Percentiles rank a stretch among this genome's conserved stretches.
phyloP scores from a whole-genome alignment of 2,329 filamentous ascomycete species.

The Colletotrichum somersetense region DNA sequence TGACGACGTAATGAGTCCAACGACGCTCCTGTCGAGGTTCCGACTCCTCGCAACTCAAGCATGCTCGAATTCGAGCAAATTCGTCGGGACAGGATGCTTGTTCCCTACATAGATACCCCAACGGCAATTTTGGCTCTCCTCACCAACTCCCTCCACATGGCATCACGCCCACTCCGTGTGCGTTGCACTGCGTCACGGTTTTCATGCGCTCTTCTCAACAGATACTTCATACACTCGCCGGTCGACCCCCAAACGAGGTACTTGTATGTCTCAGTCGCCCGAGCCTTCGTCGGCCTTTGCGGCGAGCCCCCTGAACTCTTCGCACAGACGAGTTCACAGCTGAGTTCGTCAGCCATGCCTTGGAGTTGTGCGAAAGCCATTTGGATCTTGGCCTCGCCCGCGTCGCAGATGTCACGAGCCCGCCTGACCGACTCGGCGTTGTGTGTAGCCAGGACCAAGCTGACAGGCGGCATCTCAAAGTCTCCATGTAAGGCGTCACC shows the following conservation, averaged over 20 bases:
- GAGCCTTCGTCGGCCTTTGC: conserved; percentile 14
- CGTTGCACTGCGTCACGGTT: conserved; percentile 78
- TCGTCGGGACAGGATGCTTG: conserved; percentile 37
- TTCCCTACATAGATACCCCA: conserved; percentile 49
- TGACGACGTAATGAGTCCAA: not conserved
- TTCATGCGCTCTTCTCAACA: conserved; percentile 72
- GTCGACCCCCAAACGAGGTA: conserved; percentile 79
- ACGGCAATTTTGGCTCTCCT: conserved; percentile 63
- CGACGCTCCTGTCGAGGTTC: not conserved
- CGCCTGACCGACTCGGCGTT: conserved; percentile 79
- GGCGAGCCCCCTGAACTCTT: conserved; percentile 11
- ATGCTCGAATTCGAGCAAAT: not conserved
- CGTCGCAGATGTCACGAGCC: conserved; percentile 65
- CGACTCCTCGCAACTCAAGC: not conserved
- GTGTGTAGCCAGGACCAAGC: conserved; percentile 84
- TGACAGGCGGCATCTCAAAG: conserved; percentile 67
- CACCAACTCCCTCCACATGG: conserved; percentile 72
- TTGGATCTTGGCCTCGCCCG: conserved; percentile 54
- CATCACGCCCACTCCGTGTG: conserved; percentile 71
- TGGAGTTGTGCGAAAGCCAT: conserved; percentile 53
- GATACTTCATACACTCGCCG: conserved; percentile 88
- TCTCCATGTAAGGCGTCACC: conserved; percentile 49
- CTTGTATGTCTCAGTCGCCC: conserved; percentile 64
- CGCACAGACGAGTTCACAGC: conserved; percentile 67
- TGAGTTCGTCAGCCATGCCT: conserved; percentile 94